A percentile compares a stretch with the other conserved stretches of the same genome.
These are phyloP conservation scores for Forsythia viridissima DNA, from an alignment of 257 asterid genomes.

Conservation along the genomic window DNA sequence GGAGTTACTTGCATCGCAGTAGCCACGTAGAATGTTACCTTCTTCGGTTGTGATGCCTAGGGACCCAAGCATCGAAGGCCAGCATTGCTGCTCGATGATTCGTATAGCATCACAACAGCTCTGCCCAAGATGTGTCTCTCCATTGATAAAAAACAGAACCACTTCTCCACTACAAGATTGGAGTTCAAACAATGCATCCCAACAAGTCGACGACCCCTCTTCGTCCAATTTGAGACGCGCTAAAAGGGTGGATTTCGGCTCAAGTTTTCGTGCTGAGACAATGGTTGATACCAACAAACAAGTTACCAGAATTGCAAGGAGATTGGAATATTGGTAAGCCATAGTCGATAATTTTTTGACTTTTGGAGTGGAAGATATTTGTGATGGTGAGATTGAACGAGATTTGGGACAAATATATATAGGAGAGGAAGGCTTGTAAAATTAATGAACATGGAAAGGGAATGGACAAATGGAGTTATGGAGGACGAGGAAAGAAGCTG, in stretches of 20 bases:
- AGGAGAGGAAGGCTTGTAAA: constrained; percentile 11
- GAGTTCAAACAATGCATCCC: too few species aligned
- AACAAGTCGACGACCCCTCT: too few species aligned
- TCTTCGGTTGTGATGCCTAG: constrained; percentile 65
- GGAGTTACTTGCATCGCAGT: constrained; percentile 48
- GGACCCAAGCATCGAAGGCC: constrained; percentile 69
- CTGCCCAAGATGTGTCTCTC: too few species aligned
- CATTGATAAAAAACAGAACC: too few species aligned
- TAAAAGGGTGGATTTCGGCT: constrained; percentile 21
- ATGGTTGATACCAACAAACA: constrained; percentile 20
- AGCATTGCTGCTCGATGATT: constrained; percentile 59
- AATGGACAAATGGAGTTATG: constrained; percentile 18
- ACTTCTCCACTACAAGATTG: too few species aligned
- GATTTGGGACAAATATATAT: constrained; percentile 14
- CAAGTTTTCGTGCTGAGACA: constrained; percentile 29
- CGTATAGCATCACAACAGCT: constrained; percentile 58
- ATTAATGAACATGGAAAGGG: constrained; percentile 18
- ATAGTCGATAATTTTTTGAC: constrained; percentile 1
- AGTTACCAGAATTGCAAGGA: constrained; percentile 14
- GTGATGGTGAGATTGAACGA: not conserved
- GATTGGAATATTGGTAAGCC: constrained; percentile 34
- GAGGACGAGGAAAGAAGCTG: constrained; percentile 20
- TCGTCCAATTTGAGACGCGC: constrained; percentile 41
- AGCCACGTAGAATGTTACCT: constrained; percentile 57
- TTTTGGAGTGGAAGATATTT: constrained; percentile 2